Base-by-base conservation (phyloP, 2,329 filamentous ascomycete species). In the Lachnellula suecica region DNA sequence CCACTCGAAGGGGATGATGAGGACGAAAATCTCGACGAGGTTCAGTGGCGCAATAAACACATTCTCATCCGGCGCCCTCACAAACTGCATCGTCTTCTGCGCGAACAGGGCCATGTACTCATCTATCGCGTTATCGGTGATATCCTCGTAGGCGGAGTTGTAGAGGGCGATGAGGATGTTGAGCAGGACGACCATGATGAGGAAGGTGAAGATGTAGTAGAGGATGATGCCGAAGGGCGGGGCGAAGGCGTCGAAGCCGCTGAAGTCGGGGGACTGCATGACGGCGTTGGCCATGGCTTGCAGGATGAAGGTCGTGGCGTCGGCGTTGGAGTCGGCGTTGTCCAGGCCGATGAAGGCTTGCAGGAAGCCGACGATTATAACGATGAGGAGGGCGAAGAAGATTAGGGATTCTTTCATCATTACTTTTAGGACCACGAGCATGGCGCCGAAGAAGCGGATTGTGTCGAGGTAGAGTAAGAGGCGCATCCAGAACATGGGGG, bases 11-110 rank as follows among this genome's bases (percentile, higher is more conserved):
- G 89, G 89, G 0, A 95, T 66, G 35, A 88, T 81, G 3, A 97
- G 80, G 55, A 82, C 75, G 56, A 96, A 77, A 17, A 97, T 85
- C 69, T 99, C 94, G 54, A 99, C 81, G 2, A 99, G 79, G 69
- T 99, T 99, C 72, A 99, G 89, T 0, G 94, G 94, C 0, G 94
- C 86, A 64, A 99, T 96, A 72, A 94, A 99, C 50, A 99, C 94
- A 62, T 99, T 99, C 70, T 99, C 94, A 63, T 99, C 94, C 0
- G 94, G 94, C 0, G 94, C 94, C 44, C 94, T 89, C 17, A 97
- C 90, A 65, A 97, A 99, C 65, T 96, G 91, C 81, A 97, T 90
- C 0, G 94, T 97, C 72, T 96, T 96, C 61, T 95, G 89, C 0
- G 90, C 82, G 71, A 96, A 97, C 3, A 97, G 81, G 0, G 91